phyloP scores from a whole-genome alignment of 352 stramenopile genomes.

The Phytophthora hibernalis region DNA sequence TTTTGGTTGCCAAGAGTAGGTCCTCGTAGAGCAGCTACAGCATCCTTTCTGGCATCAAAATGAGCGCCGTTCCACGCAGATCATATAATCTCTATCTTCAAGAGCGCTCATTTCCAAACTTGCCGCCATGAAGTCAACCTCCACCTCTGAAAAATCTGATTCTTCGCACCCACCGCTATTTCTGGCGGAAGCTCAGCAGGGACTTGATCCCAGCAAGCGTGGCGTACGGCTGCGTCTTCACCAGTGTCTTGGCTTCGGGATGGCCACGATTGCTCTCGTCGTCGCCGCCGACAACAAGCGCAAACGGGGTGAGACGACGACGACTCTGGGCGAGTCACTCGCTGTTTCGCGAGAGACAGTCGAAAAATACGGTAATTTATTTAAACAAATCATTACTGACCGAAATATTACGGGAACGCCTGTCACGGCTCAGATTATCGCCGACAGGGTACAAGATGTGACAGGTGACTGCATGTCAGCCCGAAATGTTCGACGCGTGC shows the following conservation, averaged over 20 bases:
- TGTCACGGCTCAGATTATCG: no score
- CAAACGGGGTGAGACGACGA: background rate
- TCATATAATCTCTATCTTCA: background rate
- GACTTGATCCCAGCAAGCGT: no score
- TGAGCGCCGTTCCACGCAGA: no score
- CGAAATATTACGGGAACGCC: no score
- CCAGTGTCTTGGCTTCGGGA: background rate
- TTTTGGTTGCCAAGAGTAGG: no score
- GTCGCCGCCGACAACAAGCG: background rate
- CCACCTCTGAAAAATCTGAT: background rate
- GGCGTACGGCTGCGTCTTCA: background rate
- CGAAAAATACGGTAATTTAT: slow-evolving; percentile 1
- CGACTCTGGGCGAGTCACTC: background rate
- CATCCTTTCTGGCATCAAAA: no score
- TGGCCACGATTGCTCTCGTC: background rate
- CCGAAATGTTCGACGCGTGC: background rate
- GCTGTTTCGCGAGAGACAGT: no score
- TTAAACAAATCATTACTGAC: background rate
- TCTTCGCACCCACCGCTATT: background rate
- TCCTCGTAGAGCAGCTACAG: no score
- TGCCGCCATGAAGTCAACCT: background rate
- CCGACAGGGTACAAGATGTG: no score
- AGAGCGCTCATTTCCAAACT: background rate
- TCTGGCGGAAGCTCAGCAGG: background rate
- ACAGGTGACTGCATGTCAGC: background rate